Conservation (phyloP, 805 yeast genomes). For the Ogataea trehaloabstinens region DNA sequence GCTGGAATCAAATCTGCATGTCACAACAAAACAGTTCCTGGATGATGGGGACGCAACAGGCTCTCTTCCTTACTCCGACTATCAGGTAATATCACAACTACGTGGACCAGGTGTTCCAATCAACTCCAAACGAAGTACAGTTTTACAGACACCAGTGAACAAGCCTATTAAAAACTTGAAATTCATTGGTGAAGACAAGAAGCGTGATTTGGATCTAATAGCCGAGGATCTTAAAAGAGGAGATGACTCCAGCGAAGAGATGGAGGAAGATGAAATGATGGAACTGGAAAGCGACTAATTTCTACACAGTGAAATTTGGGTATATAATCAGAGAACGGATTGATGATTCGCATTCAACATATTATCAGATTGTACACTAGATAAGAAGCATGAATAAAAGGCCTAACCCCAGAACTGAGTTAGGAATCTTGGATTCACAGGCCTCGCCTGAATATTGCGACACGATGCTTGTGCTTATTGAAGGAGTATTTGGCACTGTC, state of each 20-base stretch:
- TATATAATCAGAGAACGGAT: no score
- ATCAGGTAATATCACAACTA: slow-evolving; percentile 26
- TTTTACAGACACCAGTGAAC: slow-evolving; percentile 22
- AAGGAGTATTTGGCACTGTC: background rate
- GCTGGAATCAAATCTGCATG: slow-evolving; percentile 51
- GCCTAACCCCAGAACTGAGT: background rate
- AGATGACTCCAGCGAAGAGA: slow-evolving; percentile 38
- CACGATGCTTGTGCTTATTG: background rate
- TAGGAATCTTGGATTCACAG: background rate
- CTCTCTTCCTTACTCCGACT: slow-evolving; percentile 18
- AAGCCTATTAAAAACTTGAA: slow-evolving; percentile 20
- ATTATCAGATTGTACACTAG: background rate
- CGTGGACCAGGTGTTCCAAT: slow-evolving; percentile 1
- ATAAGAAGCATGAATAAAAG: background rate
- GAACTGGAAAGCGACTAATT: slow-evolving; percentile 56
- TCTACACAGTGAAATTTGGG: no score
- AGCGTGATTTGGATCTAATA: slow-evolving; percentile 32
- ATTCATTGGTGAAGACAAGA: slow-evolving; percentile 28
- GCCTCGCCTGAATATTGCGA: background rate
- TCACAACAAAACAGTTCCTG: slow-evolving; percentile 19
- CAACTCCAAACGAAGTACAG: slow-evolving; percentile 5
- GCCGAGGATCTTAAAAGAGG: slow-evolving; percentile 45
- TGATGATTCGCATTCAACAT: no score
- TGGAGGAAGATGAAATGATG: slow-evolving; percentile 53
- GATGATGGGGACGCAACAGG: slow-evolving; percentile 17